Base-by-base conservation (phyloP, 2,329 filamentous ascomycete species). In the Beauveria australis region DNA sequence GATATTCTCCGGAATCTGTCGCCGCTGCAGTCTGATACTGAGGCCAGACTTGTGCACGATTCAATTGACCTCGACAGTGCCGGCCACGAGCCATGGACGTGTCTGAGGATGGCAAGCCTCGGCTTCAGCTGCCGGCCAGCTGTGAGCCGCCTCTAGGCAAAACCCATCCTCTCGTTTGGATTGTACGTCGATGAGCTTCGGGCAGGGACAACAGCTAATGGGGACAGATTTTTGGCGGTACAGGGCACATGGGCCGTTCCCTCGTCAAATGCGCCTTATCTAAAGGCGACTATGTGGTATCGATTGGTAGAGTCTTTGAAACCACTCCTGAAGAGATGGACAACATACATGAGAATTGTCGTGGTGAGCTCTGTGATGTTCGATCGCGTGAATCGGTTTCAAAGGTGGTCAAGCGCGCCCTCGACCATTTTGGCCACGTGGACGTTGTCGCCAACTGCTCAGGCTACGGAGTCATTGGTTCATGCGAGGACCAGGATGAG, bases 401-500 rank as follows among this genome's bases (percentile, higher is more conserved):
- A 40, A 78, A 81, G 33, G 89, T 89, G 1, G 83, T 96, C 56
- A 81, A 89, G 66, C 81, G 78, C 62, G 87, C 89, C 6, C 81
- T 96, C 51, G 78, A 82, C 41, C 85, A 84, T 62, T 97, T 94
- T 76, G 89, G 89, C 0, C 86, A 85, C 62, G 83, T 97, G 65
- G 93, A 97, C 71, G 84, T 96, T 56, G 88, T 97, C 61, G 92
- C 89, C 67, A 97, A 96, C 74, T 96, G 92, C 75, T 92, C 91
- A 14, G 93, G 93, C 18, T 97, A 96, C 75, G 93, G 92, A 58
- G 92, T 99, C 59, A 96, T 97, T 67, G 93, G 91, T 30, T 88
- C 93, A 1, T 97, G 92, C 74, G 94, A 97, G 75, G 94, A 97
- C 75, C 94, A 97, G 76, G 92, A 97, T 73, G 91, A 96, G 71